phyloP scores from a whole-genome alignment of 106 monocot genomes.

The Agapanthus africanus region DNA sequence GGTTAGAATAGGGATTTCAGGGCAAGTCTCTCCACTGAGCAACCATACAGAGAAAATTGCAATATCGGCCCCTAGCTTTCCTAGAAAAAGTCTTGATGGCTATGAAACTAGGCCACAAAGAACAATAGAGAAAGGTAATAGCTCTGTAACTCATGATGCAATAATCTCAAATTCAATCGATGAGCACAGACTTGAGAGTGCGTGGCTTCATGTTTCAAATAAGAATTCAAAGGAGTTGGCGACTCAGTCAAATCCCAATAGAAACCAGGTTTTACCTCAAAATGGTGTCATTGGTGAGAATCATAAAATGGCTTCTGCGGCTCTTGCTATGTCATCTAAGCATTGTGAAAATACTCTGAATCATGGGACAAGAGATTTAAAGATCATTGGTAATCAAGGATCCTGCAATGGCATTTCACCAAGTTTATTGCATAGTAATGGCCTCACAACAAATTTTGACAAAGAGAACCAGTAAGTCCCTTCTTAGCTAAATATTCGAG shows the following conservation, averaged over 20 bases:
- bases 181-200: constrained; percentile 61
- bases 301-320: too few relatives aligned
- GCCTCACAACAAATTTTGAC: constrained; percentile 25
- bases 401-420: constrained; percentile 55
- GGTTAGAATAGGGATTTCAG: constrained; percentile 44
- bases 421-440: constrained; percentile 59
- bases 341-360: background rate
- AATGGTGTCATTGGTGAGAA: constrained; percentile 19
- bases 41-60: too few relatives aligned
- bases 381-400: too few relatives aligned
- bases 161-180: constrained; percentile 11
- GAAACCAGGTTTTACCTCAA: constrained; percentile 41
- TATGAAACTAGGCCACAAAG: constrained; percentile 2
- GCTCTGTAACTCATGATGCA: too few relatives aligned
- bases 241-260: constrained; percentile 29
- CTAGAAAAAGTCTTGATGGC: too few relatives aligned
- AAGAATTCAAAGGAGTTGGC: constrained; percentile 26
- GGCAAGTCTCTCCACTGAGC: too few relatives aligned
- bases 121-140: background rate
- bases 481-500: too few relatives aligned
- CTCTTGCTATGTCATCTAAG: too few relatives aligned
- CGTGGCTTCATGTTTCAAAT: constrained; percentile 60
- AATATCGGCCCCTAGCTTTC: too few relatives aligned
- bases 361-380: constrained; percentile 19
- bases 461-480: too few relatives aligned